Evolutionary conservation across 2,329 filamentous ascomycete species (phyloP), one percentile per base, ranked within the genome.

Genomic region (Byssothecium circinans): DNA sequence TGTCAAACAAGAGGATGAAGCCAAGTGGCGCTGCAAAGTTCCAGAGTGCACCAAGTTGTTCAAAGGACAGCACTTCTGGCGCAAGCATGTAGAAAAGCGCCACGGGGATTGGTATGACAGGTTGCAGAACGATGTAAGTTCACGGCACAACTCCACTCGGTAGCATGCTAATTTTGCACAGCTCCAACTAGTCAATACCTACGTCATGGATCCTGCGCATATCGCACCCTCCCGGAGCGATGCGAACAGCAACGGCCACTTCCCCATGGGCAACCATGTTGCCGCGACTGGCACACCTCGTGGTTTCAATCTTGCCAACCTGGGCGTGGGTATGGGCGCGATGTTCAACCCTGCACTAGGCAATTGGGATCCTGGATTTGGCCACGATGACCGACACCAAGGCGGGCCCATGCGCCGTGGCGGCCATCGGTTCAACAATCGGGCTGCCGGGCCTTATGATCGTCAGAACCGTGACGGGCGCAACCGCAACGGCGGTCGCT

Each of bases 61-160:
- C 80, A 97, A 97, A 72, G 94, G 94, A 49, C 88, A 95, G 35
- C 85, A 92, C 61, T 99, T 99, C 70, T 99, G 95, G 92, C 86
- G 85, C 64, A 99, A 99, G 78, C 94, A 99, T 64, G 86, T 97
- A 14, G 92, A 97, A 74, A 99, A 99, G 76, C 85, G 95, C 48
- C 94, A 99, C 69, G 70, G 82, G 0, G 92, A 97, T 44, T 99
- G 91, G 88, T 81, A 88, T 36, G 86, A 91, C 27, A 81, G 77
- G 43, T 76, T 96, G 56, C 87, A 86, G 69, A 85, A 87, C 67
- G 92, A 96, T 76, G 91, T 95, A 78, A 78, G 85, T 78, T 29
- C 10, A 27, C 5, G 18, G 23, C 3, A n/a, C 20, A 18, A 34
- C n/a, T 19, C 8, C 8, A 8, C 15, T 17, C n/a, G 32, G 15